Evolutionary conservation across 129 eudicot species (phyloP).

Genomic region (Sambucus nigra): DNA sequence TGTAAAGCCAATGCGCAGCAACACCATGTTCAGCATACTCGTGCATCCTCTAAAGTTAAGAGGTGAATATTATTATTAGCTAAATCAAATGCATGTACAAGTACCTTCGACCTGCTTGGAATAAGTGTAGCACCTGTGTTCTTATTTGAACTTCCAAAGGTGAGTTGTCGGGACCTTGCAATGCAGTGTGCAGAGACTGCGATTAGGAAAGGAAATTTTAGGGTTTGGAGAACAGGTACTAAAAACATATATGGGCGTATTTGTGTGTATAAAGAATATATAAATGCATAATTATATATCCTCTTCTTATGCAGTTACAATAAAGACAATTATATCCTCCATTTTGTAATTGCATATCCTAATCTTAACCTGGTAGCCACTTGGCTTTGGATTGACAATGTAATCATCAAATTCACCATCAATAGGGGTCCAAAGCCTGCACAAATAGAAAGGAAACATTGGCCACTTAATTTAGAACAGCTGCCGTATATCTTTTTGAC

Average conservation of each 20-base stretch:
- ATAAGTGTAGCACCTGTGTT: constrained; percentile 57
- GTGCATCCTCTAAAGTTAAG: constrained; percentile 71
- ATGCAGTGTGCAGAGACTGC: constrained; percentile 97
- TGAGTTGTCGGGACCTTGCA: constrained; percentile 82
- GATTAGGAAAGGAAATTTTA: constrained; percentile 26
- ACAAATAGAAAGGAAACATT: constrained; percentile 8
- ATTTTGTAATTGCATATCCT: constrained; percentile 3
- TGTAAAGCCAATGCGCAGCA: constrained; percentile 99
- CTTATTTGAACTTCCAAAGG: constrained; percentile 95
- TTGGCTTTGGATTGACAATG: constrained; percentile 94
- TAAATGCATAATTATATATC: background rate
- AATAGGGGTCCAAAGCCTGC: constrained; percentile 95
- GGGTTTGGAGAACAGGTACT: constrained; percentile 10
- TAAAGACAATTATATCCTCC: too few species aligned
- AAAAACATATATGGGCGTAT: background rate
- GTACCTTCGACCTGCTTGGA: background rate
- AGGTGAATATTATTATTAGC: constrained; percentile 1
- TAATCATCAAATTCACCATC: constrained; percentile 96
- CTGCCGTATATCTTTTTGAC: too few species aligned
- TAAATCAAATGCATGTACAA: background rate
- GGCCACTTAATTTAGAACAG: background rate
- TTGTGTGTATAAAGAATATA: background rate
- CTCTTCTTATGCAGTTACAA: background rate
- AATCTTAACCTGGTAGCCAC: constrained; percentile 82
- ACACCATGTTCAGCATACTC: constrained; percentile 97